Base-by-base conservation (phyloP, 345 rosid genomes). In the Mallotus nudiflorus region DNA sequence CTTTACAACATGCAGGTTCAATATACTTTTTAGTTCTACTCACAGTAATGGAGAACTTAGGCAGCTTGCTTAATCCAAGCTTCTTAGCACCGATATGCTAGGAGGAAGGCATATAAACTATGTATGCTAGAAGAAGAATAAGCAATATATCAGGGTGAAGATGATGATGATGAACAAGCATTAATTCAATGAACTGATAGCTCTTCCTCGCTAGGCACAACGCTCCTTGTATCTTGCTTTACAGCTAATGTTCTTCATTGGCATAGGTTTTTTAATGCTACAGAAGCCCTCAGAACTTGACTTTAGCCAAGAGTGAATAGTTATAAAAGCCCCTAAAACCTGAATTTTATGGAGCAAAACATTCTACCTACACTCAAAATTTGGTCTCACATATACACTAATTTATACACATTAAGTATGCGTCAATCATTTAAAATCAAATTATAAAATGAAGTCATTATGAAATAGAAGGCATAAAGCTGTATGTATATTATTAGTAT, bases 21-120 rank as follows among this genome's bases (percentile, higher is more conserved):
- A 61, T 94, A 92, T 35, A 92, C 94, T 0, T 92, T 92, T 76
- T 84, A 96, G 9, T 87, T 90, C 83, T 92, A 92, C 77, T 92
- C 98, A 1, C 98, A 92, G 62, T 95, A 92, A 67, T 92, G 98
- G 98, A 85, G 95, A 75, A 92, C 98, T 15, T 92, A 94, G 97
- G 97, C 94, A 55, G 63, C 96, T 48, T 77, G 86, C 80, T 87
- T 92, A 52, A 90, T 90, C 62, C 95, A 92, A 74, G 85, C 96
- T 4, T 81, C 95, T 8, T 92, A 91, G 96, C 77, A 95, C 9
- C 78, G 91, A 45, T 81, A 85, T 63, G 48, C 75, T 12, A 86
- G 85, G 74, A 87, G 94, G 85, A 86, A 82, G 75, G 77, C 61
- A 7, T 81, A 84, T 0, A 95, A 87, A 69, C 84, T 83, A 46